Percentiles rank a stretch among this genome's conserved stretches.
Conservation (phyloP, 2,329 filamentous ascomycete genomes). For the Dothideomycetidae sp. region DNA sequence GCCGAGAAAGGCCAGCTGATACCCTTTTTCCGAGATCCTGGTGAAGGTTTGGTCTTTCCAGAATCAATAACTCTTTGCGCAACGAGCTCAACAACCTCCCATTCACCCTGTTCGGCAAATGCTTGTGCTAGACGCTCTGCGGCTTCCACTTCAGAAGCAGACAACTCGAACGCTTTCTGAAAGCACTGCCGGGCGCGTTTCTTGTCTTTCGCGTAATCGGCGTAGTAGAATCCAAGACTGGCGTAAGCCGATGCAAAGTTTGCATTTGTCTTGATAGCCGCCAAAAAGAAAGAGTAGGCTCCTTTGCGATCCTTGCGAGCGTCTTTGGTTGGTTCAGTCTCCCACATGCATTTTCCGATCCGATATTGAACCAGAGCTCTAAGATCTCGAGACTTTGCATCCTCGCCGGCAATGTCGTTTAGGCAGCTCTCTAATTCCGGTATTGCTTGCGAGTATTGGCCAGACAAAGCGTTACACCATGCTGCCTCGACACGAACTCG, state of each 20-base stretch:
- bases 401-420: slow-evolving; percentile 49
- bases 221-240: slow-evolving; percentile 77
- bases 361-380: slow-evolving; percentile 76
- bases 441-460: slow-evolving; percentile 55
- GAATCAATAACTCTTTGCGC: slow-evolving; percentile 84
- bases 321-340: slow-evolving; percentile 56
- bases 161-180: slow-evolving; percentile 90
- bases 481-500: slow-evolving; percentile 74
- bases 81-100: slow-evolving; percentile 90
- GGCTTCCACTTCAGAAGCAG: slow-evolving; percentile 68
- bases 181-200: slow-evolving; percentile 83
- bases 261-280: slow-evolving; percentile 70
- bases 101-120: slow-evolving; percentile 83
- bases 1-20: slow-evolving; percentile 95
- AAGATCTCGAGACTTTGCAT: slow-evolving; percentile 51
- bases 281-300: slow-evolving; percentile 71
- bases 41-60: slow-evolving; percentile 78
- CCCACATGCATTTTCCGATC: slow-evolving; percentile 76
- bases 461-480: slow-evolving; percentile 78
- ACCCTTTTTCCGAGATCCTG: slow-evolving; percentile 83
- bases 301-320: slow-evolving; percentile 68
- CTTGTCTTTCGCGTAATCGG: slow-evolving; percentile 78
- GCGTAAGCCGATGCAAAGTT: slow-evolving; percentile 87
- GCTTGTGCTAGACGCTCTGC: slow-evolving; percentile 73
- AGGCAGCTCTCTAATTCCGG: slow-evolving; percentile 47